These are phyloP conservation scores for Adansonia madagascariensis DNA, from an alignment of 441 rosid genomes.

Conservation along the genomic window DNA sequence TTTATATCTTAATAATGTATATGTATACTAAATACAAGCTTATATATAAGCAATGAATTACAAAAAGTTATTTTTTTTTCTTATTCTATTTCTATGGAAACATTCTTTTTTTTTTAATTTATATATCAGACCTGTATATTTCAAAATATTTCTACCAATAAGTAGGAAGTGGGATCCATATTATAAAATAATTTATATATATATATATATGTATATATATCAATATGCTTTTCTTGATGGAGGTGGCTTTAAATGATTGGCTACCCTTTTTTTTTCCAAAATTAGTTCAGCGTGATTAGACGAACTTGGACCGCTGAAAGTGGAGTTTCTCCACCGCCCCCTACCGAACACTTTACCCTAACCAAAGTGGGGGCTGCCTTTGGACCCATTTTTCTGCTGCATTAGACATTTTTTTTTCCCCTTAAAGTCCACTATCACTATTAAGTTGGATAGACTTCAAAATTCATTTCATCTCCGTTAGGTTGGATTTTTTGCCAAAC, in stretches of 20 bases:
- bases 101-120: neutral
- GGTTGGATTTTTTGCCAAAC: neutral
- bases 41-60: no score
- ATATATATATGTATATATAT: neutral
- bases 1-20: no score
- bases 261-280: neutral
- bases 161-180: neutral
- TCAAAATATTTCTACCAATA: neutral
- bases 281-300: neutral
- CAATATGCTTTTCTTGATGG: neutral
- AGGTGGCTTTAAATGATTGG: conserved; percentile 16
- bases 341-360: neutral
- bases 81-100: neutral
- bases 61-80: no score
- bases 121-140: no score
- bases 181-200: no score
- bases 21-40: no score
- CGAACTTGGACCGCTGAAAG: neutral
- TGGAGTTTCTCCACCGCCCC: conserved; percentile 15
- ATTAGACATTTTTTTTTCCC: neutral
- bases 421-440: neutral
- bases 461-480: neutral
- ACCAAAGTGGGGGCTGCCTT: neutral
- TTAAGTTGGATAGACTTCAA: neutral
- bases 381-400: neutral